phyloP scores from a whole-genome alignment of 495 filamentous ascomycete genomes.

The Talaromyces nanjingensis region DNA sequence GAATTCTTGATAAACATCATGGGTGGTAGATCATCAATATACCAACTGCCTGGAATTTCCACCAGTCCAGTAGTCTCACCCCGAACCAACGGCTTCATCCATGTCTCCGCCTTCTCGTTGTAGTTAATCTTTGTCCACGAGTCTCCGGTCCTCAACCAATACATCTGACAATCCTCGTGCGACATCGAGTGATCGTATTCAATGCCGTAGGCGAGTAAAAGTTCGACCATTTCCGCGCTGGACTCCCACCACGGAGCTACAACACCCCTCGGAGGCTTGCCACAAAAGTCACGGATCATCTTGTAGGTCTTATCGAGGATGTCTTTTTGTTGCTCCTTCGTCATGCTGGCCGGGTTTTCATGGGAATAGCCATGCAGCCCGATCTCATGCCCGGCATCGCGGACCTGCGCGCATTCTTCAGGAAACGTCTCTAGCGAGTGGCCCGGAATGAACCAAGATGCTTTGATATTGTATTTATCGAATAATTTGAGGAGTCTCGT shows the following conservation, averaged over 20 bases:
- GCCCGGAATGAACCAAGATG: constrained; percentile 78
- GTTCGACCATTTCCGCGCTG: constrained; percentile 56
- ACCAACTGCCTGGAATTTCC: constrained; percentile 63
- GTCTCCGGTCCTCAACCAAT: constrained; percentile 56
- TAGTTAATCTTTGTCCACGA: constrained; percentile 59
- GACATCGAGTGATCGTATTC: constrained; percentile 65
- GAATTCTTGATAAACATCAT: constrained; percentile 60
- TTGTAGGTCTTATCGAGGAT: constrained; percentile 72
- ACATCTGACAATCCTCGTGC: constrained; percentile 61
- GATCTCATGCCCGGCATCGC: constrained; percentile 75
- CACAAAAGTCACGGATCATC: constrained; percentile 65
- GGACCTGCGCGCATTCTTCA: constrained; percentile 63
- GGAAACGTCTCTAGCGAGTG: constrained; percentile 76
- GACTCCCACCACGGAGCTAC: constrained; percentile 67
- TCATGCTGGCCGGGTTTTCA: constrained; percentile 70
- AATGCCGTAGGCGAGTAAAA: constrained; percentile 61
- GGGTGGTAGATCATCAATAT: constrained; percentile 57
- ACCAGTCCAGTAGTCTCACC: constrained; percentile 50
- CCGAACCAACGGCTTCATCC: constrained; percentile 58
- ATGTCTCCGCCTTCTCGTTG: constrained; percentile 49
- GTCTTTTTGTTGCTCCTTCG: constrained; percentile 63
- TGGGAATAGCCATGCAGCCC: constrained; percentile 70
- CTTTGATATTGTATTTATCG: constrained; percentile 73
- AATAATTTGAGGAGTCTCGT: constrained; percentile 68
- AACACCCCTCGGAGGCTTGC: constrained; percentile 64